Conservation (phyloP, 768 basidiomycete species). For the Pleurotus tuber-regium region DNA sequence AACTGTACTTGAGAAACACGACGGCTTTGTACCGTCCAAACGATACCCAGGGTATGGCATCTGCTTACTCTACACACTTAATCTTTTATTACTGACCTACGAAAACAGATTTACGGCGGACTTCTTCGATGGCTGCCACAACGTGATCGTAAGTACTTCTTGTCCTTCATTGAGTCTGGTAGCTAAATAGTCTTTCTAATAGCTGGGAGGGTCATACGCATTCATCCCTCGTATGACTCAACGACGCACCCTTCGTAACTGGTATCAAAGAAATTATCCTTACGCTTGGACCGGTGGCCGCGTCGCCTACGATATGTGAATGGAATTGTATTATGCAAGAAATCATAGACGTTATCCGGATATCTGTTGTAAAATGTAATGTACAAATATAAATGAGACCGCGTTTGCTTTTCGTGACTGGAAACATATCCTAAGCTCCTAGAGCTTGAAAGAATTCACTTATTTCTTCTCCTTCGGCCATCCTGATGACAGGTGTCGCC, state of each 20-base stretch:
- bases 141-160: constrained; percentile 70
- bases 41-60: constrained; percentile 97
- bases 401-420: too few species aligned
- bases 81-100: too few species aligned
- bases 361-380: too few species aligned
- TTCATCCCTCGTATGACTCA: constrained; percentile 82
- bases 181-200: constrained; percentile 12
- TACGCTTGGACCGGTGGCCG: constrained; percentile 85
- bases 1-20: constrained; percentile 64
- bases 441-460: constrained; percentile 39
- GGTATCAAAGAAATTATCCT: constrained; percentile 88
- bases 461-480: constrained; percentile 54
- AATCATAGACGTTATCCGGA: too few species aligned
- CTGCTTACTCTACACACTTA: too few species aligned
- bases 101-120: constrained; percentile 82
- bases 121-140: constrained; percentile 88
- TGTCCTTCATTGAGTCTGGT: background rate
- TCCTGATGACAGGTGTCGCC: constrained; percentile 46
- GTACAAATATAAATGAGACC: too few species aligned
- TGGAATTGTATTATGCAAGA: too few species aligned
- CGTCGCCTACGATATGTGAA: constrained; percentile 43
- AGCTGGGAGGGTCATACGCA: constrained; percentile 91
- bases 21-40: constrained; percentile 72
- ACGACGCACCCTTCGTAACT: constrained; percentile 79
- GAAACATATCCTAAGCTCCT: too few species aligned